Percentiles rank a stretch among this genome's conserved stretches.
Conservation (phyloP, 2,329 filamentous ascomycete species). For the Raffaelea deltoideospora region DNA sequence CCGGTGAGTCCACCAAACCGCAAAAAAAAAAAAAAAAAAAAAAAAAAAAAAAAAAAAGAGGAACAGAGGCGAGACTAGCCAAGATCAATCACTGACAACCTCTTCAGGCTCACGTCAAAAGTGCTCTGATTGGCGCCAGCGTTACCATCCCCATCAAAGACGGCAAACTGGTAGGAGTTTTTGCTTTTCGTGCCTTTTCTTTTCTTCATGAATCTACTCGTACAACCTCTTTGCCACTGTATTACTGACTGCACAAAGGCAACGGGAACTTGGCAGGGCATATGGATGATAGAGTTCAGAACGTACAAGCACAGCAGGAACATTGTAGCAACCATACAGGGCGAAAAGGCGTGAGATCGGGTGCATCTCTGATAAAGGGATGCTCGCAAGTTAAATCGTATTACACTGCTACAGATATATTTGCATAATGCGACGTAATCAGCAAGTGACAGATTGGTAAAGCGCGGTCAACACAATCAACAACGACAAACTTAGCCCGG, state of each 20-base stretch:
- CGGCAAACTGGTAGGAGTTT: slow-evolving; percentile 48
- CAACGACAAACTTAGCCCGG: no score
- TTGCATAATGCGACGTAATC: no score
- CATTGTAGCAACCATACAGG: slow-evolving; percentile 88
- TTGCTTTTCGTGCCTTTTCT: no score
- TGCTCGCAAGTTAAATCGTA: no score
- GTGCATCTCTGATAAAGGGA: no score
- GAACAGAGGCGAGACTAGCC: not conserved
- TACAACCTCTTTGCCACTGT: not conserved
- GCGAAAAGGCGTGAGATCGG: slow-evolving; percentile 41
- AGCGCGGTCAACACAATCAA: no score
- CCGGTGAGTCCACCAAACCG: slow-evolving; percentile 47
- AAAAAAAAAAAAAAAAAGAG: not conserved
- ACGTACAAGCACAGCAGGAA: slow-evolving; percentile 59
- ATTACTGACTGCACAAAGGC: slow-evolving; percentile 17
- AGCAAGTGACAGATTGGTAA: no score
- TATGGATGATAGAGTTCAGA: slow-evolving; percentile 91
- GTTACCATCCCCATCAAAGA: slow-evolving; percentile 84
- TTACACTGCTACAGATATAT: no score
- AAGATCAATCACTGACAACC: no score
- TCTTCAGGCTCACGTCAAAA: slow-evolving; percentile 91
- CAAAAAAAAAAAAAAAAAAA: not conserved
- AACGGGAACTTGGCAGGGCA: slow-evolving; percentile 66
- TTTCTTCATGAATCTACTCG: not conserved
- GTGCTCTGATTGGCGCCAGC: slow-evolving; percentile 72